A percentile compares a stretch with the other conserved stretches of the same genome.
Conservation (phyloP, 306 rosid genomes). For the Herpetospermum pedunculosum region DNA sequence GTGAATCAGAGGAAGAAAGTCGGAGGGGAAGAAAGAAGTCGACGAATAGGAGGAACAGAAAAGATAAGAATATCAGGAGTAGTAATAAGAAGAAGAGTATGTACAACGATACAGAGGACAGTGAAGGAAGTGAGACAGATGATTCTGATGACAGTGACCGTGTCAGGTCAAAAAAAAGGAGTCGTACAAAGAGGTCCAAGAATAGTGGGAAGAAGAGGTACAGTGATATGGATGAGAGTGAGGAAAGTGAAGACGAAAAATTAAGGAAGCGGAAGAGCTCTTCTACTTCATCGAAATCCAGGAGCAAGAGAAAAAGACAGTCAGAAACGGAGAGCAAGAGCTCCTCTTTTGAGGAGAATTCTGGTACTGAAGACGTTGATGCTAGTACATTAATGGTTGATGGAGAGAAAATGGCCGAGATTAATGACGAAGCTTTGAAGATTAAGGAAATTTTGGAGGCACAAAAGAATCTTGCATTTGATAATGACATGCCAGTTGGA, state of each 20-base stretch:
- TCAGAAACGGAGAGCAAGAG: constrained; percentile 29
- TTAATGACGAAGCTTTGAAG: constrained; percentile 40
- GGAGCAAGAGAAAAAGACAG: constrained; percentile 24
- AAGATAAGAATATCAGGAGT: constrained; percentile 13
- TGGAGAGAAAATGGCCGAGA: constrained; percentile 28
- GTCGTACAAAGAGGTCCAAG: constrained; percentile 4
- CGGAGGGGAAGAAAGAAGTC: constrained; percentile 31
- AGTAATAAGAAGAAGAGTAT: constrained; percentile 23
- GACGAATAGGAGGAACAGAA: constrained; percentile 9
- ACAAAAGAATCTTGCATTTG: constrained; percentile 63
- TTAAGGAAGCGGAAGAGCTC: constrained; percentile 27
- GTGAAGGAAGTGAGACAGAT: constrained; percentile 12
- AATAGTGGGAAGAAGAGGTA: constrained; percentile 26
- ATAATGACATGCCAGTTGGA: constrained; percentile 65
- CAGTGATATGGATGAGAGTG: constrained; percentile 41
- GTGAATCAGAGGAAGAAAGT: constrained; percentile 36
- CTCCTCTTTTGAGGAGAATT: constrained; percentile 28
- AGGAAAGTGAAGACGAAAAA: constrained; percentile 16
- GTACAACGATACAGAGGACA: constrained; percentile 11
- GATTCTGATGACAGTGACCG: constrained; percentile 15
- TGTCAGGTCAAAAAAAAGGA: constrained; percentile 9
- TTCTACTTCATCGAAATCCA: constrained; percentile 15
- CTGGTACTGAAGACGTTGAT: constrained; percentile 36
- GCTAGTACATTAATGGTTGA: constrained; percentile 19
- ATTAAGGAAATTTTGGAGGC: constrained; percentile 63